Percentiles rank a stretch among this genome's conserved stretches.
These are phyloP conservation scores for Phragmites australis DNA, from an alignment of 176 grass and related monocot genomes.

Conservation along the genomic window DNA sequence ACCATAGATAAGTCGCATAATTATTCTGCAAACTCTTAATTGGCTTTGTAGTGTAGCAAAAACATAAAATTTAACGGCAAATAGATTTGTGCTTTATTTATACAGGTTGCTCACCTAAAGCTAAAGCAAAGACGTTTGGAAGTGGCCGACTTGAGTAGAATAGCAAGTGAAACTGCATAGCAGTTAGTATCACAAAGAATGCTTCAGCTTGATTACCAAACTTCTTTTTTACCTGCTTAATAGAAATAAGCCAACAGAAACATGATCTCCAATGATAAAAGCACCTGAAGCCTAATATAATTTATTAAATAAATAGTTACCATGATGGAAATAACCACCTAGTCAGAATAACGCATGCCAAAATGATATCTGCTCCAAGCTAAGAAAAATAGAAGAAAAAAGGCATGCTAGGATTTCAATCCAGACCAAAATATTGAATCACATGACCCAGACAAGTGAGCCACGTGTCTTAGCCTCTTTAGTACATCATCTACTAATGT, in stretches of 20 bases:
- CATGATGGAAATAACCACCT: neutral
- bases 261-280: neutral
- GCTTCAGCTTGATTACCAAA: constrained; percentile 75
- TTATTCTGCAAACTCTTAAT: neutral
- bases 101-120: constrained; percentile 61
- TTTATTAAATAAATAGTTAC: neutral
- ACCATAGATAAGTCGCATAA: constrained; percentile 27
- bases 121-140: constrained; percentile 94
- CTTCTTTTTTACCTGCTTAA: constrained; percentile 73
- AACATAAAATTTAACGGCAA: neutral
- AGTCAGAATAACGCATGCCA: constrained; percentile 13
- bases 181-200: constrained; percentile 75
- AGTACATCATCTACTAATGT: neutral
- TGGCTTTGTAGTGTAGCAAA: neutral
- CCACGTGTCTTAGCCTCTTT: neutral
- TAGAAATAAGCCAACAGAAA: constrained; percentile 13
- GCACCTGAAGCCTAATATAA: neutral
- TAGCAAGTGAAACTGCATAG: constrained; percentile 83
- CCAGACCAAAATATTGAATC: neutral
- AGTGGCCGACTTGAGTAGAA: constrained; percentile 95
- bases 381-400: neutral
- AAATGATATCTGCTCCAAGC: neutral
- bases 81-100: neutral
- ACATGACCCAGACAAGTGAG: constrained; percentile 17
- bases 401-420: neutral